Evolutionary conservation across 2,329 filamentous ascomycete species (phyloP).

Genomic region (Penicillium hordei): DNA sequence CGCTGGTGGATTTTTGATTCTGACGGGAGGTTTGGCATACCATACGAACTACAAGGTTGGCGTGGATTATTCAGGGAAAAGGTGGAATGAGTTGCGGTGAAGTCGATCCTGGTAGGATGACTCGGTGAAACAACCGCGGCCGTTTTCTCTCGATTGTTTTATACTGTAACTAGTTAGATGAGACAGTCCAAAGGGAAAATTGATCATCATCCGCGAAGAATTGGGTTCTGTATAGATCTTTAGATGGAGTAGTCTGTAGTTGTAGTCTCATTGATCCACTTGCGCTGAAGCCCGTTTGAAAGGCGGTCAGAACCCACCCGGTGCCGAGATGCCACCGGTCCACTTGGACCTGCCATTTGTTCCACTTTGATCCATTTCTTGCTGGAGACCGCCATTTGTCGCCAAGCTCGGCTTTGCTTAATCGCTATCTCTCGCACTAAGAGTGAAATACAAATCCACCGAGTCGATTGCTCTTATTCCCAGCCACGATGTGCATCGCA

Average conservation of each 20-base stretch:
- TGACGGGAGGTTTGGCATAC: constrained; percentile 16
- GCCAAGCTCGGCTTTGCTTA: background rate
- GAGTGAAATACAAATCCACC: background rate
- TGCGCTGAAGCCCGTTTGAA: background rate
- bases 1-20: constrained; percentile 12
- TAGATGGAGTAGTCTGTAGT: background rate
- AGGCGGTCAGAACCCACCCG: constrained; percentile 21
- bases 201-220: constrained; percentile 23
- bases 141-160: constrained; percentile 21
- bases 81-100: constrained; percentile 10
- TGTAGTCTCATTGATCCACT: background rate
- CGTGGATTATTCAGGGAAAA: constrained; percentile 5
- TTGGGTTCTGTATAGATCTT: background rate
- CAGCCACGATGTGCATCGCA: constrained; percentile 17
- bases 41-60: constrained; percentile 19
- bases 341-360: constrained; percentile 13
- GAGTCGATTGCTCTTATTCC: constrained; percentile 12
- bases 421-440: background rate
- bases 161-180: constrained; percentile 24
- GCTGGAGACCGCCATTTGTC: constrained; percentile 8
- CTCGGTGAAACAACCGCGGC: constrained; percentile 12
- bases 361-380: constrained; percentile 5
- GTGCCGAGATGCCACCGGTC: constrained; percentile 22
- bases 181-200: constrained; percentile 23
- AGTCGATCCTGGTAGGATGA: constrained; percentile 3